Base-by-base conservation (phyloP, 148 eudicot species). In the Camellia sinensis region DNA sequence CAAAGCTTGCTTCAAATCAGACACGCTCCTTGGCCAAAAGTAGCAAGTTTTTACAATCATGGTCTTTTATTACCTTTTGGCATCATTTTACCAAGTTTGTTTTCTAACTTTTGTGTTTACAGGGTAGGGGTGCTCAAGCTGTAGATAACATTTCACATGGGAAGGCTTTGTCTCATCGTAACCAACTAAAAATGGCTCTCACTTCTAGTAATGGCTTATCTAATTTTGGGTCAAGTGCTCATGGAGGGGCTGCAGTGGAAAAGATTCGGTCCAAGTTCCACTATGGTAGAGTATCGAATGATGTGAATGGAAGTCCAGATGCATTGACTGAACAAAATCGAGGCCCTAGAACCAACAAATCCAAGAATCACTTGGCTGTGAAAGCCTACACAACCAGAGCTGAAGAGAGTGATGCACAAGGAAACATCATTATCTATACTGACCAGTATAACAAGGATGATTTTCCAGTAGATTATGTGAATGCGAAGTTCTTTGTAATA, bases 401-500 rank as follows among this genome's bases (percentile, higher is more conserved):
- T 52, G 96, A 91, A 71, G 81, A 90, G 80, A 78, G 78, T 59
- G 90, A 93, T 71, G 75, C 91, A 65, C 94, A 92, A 73, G 97
- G 97, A 78, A 91, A 92, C 82, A 95, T 95, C 74, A 80, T 83
- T 48, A 95, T 95, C 54, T 84, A 82, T 64, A 85, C 84, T 67
- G 94, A 95, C 75, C 80, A 84, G 83, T 93, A 88, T 81, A 91
- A 93, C 88, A 93, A 80, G 82, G 91, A 76, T 76, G 96, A 92
- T 79, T 92, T 94, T 57, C 74, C 77, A 0, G 83, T 88, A 76
- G 93, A 91, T 66, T 88, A 86, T 84, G 76, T 14, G 67, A 82
- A 87, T 84, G 94, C 90, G 19, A 94, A 92, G 86, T 94, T 94
- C 80, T 94, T 90, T 81, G 92, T 92, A 77, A 94, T 94, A 48